These are phyloP conservation scores for Closterium sp. DNA, from an alignment of 139 green algal genomes.

Conservation along the genomic window DNA sequence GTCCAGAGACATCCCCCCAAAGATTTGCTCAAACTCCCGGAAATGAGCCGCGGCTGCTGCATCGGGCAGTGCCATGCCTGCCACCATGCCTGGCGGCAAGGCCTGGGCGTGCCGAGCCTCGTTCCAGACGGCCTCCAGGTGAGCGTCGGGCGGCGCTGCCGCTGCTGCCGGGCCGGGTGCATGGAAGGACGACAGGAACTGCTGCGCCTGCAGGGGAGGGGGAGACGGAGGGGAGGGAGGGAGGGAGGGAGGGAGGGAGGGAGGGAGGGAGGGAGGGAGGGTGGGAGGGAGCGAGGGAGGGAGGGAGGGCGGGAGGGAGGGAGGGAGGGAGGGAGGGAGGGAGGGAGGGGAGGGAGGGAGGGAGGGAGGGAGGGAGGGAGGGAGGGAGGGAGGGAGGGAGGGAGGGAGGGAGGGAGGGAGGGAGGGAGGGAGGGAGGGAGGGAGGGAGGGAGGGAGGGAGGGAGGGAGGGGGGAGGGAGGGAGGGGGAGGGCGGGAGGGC, in stretches of 20 bases:
- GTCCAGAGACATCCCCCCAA: not conserved
- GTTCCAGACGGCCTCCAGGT: not conserved
- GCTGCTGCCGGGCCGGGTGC: not conserved
- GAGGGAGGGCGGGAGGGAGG: not conserved
- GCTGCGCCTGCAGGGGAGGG: not conserved
- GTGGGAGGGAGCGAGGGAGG: not conserved
- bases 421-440: no score
- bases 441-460: no score
- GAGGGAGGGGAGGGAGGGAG: not conserved
- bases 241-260: not conserved
- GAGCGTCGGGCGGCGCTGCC: not conserved
- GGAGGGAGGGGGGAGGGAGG: no score
- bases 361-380: no score
- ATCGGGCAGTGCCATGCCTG: not conserved
- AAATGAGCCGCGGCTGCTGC: slow-evolving; percentile 22
- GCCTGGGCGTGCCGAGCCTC: not conserved
- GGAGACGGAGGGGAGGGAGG: not conserved
- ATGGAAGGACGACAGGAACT: not conserved
- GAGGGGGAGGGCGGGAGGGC: no score
- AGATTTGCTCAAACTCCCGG: slow-evolving; percentile 44
- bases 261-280: not conserved
- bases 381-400: no score
- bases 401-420: no score
- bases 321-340: not conserved
- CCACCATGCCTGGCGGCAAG: slow-evolving; percentile 5